Base-by-base conservation (phyloP, 2,329 filamentous ascomycete genomes). In the Botrytis fragariae region DNA sequence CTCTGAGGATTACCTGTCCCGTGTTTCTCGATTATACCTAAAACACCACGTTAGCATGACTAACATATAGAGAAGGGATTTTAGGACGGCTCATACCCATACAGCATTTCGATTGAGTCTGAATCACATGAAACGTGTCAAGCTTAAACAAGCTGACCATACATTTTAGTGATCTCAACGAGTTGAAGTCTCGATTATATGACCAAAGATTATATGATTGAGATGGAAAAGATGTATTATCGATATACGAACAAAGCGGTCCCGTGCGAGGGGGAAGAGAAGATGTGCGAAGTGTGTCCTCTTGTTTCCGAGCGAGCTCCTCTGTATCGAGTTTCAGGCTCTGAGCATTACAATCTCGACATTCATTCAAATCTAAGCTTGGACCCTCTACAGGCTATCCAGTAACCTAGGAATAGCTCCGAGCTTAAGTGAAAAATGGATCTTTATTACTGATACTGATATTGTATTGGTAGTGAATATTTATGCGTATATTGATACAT, bases 1-100 rank as follows among this genome's bases (percentile, higher is more conserved):
- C n/a, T 25, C 22, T 25, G 9, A 8, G 0, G 20, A 51, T 2
- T 51, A 6, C n/a, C 12, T 0, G 0, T n/a, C 25, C 12, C n/a
- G n/a, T 1, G 1, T 14, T n/a, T 7, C 25, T 14, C 5, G 4
- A 3, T n/a, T 14, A n/a, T 51, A 10, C 12, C 4, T n/a, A 14
- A n/a, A 51, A 51, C 25, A 51, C 48, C 2, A n/a, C 2, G 12
- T n/a, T 3, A 51, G 25, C 20, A n/a, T 5, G 7, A 6, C 48
- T 7, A 14, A n/a, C 4, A 51, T 6, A 1, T 6, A 14, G 48
- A 3, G 25, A n/a, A 51, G 7, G 2, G 12, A 14, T 14, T n/a
- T 16, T 5, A n/a, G 0, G 0, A n/a, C 2, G 14, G 12, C 25
- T 51, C 48, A n/a, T 7, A 6, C 5, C 12, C 9, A 7, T 16